Evolutionary conservation across 1,284 basidiomycete genomes (phyloP).

Genomic region (Pseudozyma sp.): DNA sequence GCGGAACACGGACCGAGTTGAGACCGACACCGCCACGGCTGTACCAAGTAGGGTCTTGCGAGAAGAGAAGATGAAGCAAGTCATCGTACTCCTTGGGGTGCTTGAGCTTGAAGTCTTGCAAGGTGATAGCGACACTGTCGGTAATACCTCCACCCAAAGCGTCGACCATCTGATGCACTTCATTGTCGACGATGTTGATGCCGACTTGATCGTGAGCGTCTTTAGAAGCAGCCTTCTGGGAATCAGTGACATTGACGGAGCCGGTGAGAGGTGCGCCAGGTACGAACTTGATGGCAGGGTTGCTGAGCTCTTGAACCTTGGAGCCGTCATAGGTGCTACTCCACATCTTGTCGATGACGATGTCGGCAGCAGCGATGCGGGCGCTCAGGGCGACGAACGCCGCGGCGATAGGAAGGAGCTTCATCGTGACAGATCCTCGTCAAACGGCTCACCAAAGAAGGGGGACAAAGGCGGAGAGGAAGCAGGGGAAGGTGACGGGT

Average conservation of each 20-base stretch:
- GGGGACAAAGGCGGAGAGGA: background rate
- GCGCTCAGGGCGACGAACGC: slow-evolving; percentile 11
- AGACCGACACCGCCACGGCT: slow-evolving; percentile 42
- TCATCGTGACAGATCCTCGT: no score
- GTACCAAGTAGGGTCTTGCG: slow-evolving; percentile 36
- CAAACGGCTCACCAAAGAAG: no score
- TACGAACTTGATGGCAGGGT: slow-evolving; percentile 39
- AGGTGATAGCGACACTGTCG: slow-evolving; percentile 50
- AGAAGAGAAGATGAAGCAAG: slow-evolving; percentile 50
- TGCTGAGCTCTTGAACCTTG: slow-evolving; percentile 33
- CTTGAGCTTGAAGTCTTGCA: slow-evolving; percentile 50
- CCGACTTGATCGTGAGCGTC: slow-evolving; percentile 25
- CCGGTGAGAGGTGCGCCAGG: slow-evolving; percentile 11
- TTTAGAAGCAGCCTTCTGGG: background rate
- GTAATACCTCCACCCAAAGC: slow-evolving; percentile 52
- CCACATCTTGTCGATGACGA: slow-evolving; percentile 47
- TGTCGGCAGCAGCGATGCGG: slow-evolving; percentile 5
- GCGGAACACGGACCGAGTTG: slow-evolving; percentile 46
- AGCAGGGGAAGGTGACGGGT: background rate
- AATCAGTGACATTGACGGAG: slow-evolving; percentile 27
- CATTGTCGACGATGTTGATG: slow-evolving; percentile 31
- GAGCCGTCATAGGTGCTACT: slow-evolving; percentile 40
- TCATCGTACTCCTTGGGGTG: slow-evolving; percentile 50
- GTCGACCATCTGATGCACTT: slow-evolving; percentile 44
- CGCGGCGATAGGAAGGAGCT: slow-evolving; percentile 3